phyloP scores from a whole-genome alignment of 169 alveolate genomes.

The Eimeria sp. region DNA sequence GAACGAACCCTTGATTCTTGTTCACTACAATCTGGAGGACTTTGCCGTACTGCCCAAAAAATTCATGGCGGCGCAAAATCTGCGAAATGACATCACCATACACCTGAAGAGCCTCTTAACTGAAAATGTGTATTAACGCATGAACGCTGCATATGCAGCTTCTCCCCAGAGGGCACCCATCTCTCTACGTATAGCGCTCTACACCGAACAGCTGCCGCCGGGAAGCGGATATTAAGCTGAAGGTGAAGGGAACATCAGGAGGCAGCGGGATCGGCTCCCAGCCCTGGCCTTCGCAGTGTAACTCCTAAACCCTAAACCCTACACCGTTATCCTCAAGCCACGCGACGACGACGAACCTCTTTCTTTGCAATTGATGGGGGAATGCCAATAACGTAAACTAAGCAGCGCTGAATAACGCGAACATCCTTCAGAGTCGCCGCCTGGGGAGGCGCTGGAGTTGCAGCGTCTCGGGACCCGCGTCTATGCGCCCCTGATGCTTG shows the following conservation, averaged over 20 bases:
- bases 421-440: constrained; percentile 89
- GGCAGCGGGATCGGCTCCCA: background rate
- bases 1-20: constrained; percentile 87
- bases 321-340: background rate
- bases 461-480: constrained; percentile 39
- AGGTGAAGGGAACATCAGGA: background rate
- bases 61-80: constrained; percentile 89
- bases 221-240: background rate
- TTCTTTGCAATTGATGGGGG: constrained; percentile 91
- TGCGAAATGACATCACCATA: background rate
- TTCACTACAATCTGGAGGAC: constrained; percentile 92
- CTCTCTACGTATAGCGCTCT: background rate
- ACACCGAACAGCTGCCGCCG: background rate
- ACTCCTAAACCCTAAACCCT: background rate
- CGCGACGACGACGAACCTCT: constrained; percentile 83
- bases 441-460: constrained; percentile 24
- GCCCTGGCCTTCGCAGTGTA: background rate
- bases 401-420: constrained; percentile 94
- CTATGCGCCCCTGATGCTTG: constrained; percentile 66
- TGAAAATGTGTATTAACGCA: background rate
- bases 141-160: background rate
- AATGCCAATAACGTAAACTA: constrained; percentile 94
- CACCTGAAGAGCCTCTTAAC: background rate
- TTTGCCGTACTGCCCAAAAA: constrained; percentile 95
- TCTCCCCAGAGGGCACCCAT: background rate